Base-by-base conservation (phyloP, 2,329 filamentous ascomycete genomes). In the Emergomyces africanus region DNA sequence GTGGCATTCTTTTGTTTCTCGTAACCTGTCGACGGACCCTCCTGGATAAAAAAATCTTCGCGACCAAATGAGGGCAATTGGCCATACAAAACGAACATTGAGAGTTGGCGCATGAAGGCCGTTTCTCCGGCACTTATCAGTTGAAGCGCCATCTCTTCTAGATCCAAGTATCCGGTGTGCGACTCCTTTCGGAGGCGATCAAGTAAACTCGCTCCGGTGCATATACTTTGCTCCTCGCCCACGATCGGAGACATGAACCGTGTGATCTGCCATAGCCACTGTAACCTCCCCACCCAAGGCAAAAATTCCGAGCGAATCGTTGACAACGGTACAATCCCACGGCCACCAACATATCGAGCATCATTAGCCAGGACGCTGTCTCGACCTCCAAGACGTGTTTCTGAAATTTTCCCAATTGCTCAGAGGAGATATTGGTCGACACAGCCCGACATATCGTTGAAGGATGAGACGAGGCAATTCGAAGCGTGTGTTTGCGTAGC, bases 301-400 rank as follows among this genome's bases (percentile, higher is more conserved):
- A 87, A 84, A 67, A 97, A 96, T 68, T 94, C 87, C 5, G 81
- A 82, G 33, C 95, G 84, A 23, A 97, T 81, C 1, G 86, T 86
- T 55, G 94, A 95, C 65, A 99, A 75, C 2, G 94, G 92, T 25
- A 97, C 92, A 62, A 96, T 95, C 62, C 92, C 87, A 71, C 96
- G 96, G 0, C 89, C 92, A 48, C 92, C 92, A 1, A 97, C 92
- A 60, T 89, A 83, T 6, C 78, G 82, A 1, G 90, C 81, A 75
- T 96, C 90, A 66, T 84, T 83, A 51, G 79, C 81, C 56, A 97
- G 75, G 30, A 99, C 88, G 81, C 81, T 60, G 81, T 82, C 73
- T 99, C 94, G 3, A 96, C 89, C 58, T 90, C 83, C 9, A 97
- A 77, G 5, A 97, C 85, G 69, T 90, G 90, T 50, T 81, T 80